Evolutionary conservation across 164 flowering plant genomes (phyloP).

Genomic region (Aristolochia contorta): DNA sequence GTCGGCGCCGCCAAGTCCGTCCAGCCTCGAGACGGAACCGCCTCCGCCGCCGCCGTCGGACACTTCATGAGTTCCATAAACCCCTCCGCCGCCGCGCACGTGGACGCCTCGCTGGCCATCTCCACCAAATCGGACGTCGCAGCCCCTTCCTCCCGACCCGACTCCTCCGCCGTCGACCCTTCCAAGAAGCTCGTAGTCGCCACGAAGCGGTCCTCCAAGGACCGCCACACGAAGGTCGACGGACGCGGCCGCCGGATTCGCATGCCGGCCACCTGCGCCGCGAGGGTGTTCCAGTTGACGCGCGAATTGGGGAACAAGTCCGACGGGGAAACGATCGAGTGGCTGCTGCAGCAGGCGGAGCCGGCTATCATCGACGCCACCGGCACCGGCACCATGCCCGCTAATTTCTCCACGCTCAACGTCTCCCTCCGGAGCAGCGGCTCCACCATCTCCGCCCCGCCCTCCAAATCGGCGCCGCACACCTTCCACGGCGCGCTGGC

Average conservation of each 20-base stretch:
- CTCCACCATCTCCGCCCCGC: slow-evolving; percentile 42
- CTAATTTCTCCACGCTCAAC: slow-evolving; percentile 63
- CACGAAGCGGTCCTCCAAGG: slow-evolving; percentile 60
- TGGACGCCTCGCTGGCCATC: slow-evolving; percentile 57
- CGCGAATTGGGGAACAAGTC: slow-evolving; percentile 70
- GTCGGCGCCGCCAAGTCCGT: not conserved
- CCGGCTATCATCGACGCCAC: slow-evolving; percentile 81
- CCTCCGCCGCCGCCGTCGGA: not conserved
- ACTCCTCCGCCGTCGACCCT: slow-evolving; percentile 12
- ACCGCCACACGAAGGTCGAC: slow-evolving; percentile 77
- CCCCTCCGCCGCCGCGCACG: slow-evolving; percentile 2
- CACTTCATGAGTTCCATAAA: slow-evolving; percentile 37
- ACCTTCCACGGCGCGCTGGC: slow-evolving; percentile 46
- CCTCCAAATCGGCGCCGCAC: slow-evolving; percentile 53
- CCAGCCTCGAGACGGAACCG: not conserved
- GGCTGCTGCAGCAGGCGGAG: slow-evolving; percentile 82
- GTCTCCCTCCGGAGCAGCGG: slow-evolving; percentile 57
- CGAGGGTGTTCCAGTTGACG: slow-evolving; percentile 72
- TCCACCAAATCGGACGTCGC: slow-evolving; percentile 7
- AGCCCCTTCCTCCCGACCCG: slow-evolving; percentile 25
- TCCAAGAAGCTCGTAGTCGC: slow-evolving; percentile 4
- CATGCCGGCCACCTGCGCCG: slow-evolving; percentile 83
- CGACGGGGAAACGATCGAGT: slow-evolving; percentile 77
- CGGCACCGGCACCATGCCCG: slow-evolving; percentile 83
- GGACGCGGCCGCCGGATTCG: slow-evolving; percentile 73